Percentiles rank a stretch among this genome's conserved stretches.
Evolutionary conservation across 2,329 filamentous ascomycete genomes (phyloP).

Genomic region (Exserohilum rostratum): DNA sequence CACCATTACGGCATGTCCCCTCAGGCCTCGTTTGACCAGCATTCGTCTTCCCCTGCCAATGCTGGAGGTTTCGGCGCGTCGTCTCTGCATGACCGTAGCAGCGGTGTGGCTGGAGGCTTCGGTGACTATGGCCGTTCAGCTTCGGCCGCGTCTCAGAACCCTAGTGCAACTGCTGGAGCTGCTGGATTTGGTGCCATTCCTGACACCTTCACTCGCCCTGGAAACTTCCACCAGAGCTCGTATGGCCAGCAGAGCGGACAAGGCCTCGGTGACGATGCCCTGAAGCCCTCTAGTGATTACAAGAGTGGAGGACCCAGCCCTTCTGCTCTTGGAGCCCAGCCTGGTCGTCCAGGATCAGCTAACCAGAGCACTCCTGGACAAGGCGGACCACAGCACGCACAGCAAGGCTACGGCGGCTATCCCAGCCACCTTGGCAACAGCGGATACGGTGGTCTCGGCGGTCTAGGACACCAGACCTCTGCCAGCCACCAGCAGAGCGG

Average conservation of each 20-base stretch:
- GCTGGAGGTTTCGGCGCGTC: constrained; percentile 58
- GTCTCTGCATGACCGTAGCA: constrained; percentile 55
- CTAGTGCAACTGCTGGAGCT: constrained; percentile 56
- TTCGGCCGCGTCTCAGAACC: constrained; percentile 63
- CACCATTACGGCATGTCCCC: constrained; percentile 65
- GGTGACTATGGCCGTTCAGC: constrained; percentile 66
- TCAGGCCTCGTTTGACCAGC: constrained; percentile 64
- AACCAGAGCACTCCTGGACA: constrained; percentile 64
- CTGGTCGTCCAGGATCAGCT: constrained; percentile 67
- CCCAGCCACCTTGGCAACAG: constrained; percentile 57
- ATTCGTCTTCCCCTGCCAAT: constrained; percentile 68
- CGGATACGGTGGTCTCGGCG: constrained; percentile 61
- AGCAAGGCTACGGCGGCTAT: constrained; percentile 64
- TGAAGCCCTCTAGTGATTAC: constrained; percentile 64
- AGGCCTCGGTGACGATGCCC: constrained; percentile 56
- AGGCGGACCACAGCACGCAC: constrained; percentile 60
- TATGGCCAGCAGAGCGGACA: constrained; percentile 57
- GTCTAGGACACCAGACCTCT: constrained; percentile 57
- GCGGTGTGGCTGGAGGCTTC: constrained; percentile 56
- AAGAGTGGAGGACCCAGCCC: constrained; percentile 65
- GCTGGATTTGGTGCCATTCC: constrained; percentile 60
- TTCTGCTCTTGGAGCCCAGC: constrained; percentile 62
- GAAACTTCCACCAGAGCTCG: constrained; percentile 59
- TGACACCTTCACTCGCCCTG: constrained; percentile 65
- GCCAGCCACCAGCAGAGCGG: constrained; percentile 53